phyloP scores from a whole-genome alignment of 2,329 filamentous ascomycete genomes.

The Penicillium capsulatum region DNA sequence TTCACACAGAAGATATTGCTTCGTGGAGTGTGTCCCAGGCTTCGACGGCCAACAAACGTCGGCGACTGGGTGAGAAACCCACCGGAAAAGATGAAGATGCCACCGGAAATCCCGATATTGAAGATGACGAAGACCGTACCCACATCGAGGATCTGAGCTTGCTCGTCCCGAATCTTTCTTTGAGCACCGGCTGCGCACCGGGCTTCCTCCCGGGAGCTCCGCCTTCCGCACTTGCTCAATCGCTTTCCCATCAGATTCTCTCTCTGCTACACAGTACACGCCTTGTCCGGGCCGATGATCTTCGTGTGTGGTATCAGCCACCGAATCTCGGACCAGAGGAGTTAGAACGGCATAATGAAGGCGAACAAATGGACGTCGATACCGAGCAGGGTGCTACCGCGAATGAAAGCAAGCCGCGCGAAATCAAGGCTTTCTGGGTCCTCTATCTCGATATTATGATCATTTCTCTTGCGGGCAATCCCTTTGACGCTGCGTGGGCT shows the following conservation, averaged over 20 bases:
- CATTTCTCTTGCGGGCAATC: constrained; percentile 85
- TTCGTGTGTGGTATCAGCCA: constrained; percentile 67
- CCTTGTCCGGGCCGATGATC: constrained; percentile 61
- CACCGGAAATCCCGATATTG: constrained; percentile 43
- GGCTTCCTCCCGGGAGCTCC: constrained; percentile 79
- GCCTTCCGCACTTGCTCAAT: constrained; percentile 75
- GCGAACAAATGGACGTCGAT: constrained; percentile 48
- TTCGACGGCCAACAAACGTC: constrained; percentile 33
- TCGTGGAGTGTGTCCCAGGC: constrained; percentile 44
- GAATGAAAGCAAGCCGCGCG: constrained; percentile 31
- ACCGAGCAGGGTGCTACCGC: constrained; percentile 37
- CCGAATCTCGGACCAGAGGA: constrained; percentile 37
- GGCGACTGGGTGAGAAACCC: constrained; percentile 20
- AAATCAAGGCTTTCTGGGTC: constrained; percentile 85
- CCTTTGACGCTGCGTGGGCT: constrained; percentile 87
- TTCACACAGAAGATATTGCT: constrained; percentile 69
- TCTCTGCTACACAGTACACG: constrained; percentile 68
- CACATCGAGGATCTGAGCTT: constrained; percentile 56
- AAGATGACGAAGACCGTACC: constrained; percentile 42
- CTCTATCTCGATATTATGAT: constrained; percentile 95
- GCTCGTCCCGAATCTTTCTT: constrained; percentile 87
- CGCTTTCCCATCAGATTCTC: constrained; percentile 74
- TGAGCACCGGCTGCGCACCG: constrained; percentile 85
- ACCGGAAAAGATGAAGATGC: constrained; percentile 8
- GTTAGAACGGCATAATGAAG: constrained; percentile 32